These are phyloP conservation scores for Penicillium crystallinum DNA, from an alignment of 495 filamentous ascomycete genomes.

Conservation along the genomic window DNA sequence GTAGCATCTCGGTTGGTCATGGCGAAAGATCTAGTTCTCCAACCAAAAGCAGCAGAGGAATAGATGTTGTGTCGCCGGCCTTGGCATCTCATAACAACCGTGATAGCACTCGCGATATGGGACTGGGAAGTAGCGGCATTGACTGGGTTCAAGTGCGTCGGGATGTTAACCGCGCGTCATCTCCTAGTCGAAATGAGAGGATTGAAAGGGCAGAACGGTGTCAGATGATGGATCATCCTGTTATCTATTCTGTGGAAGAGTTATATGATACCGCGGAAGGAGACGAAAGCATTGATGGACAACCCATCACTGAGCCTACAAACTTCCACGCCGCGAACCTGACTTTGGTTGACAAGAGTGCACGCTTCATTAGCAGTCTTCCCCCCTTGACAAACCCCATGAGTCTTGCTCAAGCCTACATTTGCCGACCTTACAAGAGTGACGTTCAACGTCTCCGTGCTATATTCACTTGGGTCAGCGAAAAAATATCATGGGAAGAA, in stretches of 20 bases:
- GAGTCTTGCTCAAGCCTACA: conserved; percentile 81
- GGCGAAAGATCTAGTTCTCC: conserved; percentile 44
- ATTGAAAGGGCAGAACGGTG: conserved; percentile 84
- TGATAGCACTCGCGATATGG: conserved; percentile 62
- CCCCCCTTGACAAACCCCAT: conserved; percentile 83
- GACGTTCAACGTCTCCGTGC: conserved; percentile 89
- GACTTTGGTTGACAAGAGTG: conserved; percentile 87
- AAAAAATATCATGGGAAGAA: conserved; percentile 96
- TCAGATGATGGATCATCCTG: conserved; percentile 88
- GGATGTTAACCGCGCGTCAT: conserved; percentile 92
- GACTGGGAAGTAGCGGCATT: conserved; percentile 51
- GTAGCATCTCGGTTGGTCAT: conserved; percentile 68
- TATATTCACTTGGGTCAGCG: conserved; percentile 94
- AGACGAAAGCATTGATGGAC: conserved; percentile 81
- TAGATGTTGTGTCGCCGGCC: conserved; percentile 30
- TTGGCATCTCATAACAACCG: conserved; percentile 29
- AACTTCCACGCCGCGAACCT: conserved; percentile 79
- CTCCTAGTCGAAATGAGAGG: conserved; percentile 81
- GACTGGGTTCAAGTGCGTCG: conserved; percentile 96
- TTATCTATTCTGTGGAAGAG: conserved; percentile 82
- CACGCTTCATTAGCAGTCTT: conserved; percentile 83
- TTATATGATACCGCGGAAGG: conserved; percentile 81
- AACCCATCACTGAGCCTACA: conserved; percentile 73
- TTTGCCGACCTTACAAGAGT: conserved; percentile 91
- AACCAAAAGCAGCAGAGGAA: conserved; percentile 41